Conservation (phyloP, 2,329 filamentous ascomycete genomes). For the Paecilomyces dactylethromorphus region DNA sequence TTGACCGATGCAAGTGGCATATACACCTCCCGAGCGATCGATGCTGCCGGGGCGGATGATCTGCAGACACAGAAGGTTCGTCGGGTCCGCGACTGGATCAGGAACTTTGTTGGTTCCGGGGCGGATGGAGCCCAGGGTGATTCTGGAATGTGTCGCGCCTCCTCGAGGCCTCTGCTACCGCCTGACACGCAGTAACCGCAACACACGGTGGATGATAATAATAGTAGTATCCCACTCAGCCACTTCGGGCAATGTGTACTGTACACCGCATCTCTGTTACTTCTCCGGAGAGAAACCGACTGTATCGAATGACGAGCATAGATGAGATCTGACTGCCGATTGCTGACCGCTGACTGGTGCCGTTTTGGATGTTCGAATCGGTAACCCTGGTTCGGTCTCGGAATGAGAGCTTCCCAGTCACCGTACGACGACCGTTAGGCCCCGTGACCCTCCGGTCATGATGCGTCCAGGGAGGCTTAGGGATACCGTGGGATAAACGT, state of each 20-base stretch:
- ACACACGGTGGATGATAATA: background rate
- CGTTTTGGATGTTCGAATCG: background rate
- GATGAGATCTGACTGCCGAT: background rate
- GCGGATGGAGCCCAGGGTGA: constrained; percentile 25
- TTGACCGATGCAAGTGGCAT: constrained; percentile 49
- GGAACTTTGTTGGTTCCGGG: constrained; percentile 55
- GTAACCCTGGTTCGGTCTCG: background rate
- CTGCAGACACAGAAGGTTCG: constrained; percentile 58
- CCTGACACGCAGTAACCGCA: constrained; percentile 31
- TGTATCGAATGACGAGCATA: too few species aligned
- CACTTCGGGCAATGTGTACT: background rate
- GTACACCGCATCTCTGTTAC: background rate
- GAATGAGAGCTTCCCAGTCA: background rate
- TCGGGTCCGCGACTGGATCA: constrained; percentile 68
- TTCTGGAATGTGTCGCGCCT: constrained; percentile 10
- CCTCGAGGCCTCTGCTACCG: constrained; percentile 19
- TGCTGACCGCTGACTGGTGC: background rate
- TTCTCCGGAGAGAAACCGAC: background rate
- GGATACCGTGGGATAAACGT: background rate
- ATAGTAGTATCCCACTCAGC: background rate
- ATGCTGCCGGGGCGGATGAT: constrained; percentile 24
- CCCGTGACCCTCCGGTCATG: background rate
- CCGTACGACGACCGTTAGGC: background rate
- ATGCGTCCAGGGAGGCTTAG: background rate
- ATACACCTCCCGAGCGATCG: constrained; percentile 50